Evolutionary conservation across 345 rosid species (phyloP), one percentile per base, ranked within the genome.

Genomic region (Abelmoschus esculentus): DNA sequence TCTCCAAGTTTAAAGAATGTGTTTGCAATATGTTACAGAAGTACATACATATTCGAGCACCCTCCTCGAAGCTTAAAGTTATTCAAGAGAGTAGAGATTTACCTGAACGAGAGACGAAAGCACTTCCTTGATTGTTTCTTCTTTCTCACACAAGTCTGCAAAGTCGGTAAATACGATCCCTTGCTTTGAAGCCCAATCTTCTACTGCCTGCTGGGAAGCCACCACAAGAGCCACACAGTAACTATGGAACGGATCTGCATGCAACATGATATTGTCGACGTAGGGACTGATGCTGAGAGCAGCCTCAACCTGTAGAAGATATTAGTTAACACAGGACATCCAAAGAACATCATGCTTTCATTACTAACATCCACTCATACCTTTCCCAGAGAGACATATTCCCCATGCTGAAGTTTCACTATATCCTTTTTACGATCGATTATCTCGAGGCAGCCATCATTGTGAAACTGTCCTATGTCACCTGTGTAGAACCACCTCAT

Each of bases 401-500:
- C 99, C 29, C 99, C 99, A 12, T 92, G 98, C 79, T 92, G 98
- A 82, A 96, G 97, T 79, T 96, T 96, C 75, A 96, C 92, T 12
- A 96, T 96, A 77, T 96, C 99, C 74, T 96, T 96, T 69, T 89
- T 96, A 5, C 98, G 92, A 78, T 96, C 98, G 78, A 90, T 81
- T 66, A 96, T 96, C 90, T 96, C 97, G 46, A 96, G 95, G 81
- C 99, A 96, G 66, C 98, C 98, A 75, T 96, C 99, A 15, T 89
- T 61, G 52, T 96, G 99, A 76, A 96, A 81, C 77, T 78, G 88
- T 75, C 99, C 99, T 19, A 96, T 80, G 74, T 96, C 99, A 46
- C 98, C 99, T 3, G 98, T 87, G 76, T 90, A 96, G 89, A 96
- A 96, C 98, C 99, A 96, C 80, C 83, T 86, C 95, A 87, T 89